Percentiles rank a stretch among this genome's conserved stretches.
phyloP scores from a whole-genome alignment of 176 grass and related monocot genomes.

The Eremochloa ophiuroides region DNA sequence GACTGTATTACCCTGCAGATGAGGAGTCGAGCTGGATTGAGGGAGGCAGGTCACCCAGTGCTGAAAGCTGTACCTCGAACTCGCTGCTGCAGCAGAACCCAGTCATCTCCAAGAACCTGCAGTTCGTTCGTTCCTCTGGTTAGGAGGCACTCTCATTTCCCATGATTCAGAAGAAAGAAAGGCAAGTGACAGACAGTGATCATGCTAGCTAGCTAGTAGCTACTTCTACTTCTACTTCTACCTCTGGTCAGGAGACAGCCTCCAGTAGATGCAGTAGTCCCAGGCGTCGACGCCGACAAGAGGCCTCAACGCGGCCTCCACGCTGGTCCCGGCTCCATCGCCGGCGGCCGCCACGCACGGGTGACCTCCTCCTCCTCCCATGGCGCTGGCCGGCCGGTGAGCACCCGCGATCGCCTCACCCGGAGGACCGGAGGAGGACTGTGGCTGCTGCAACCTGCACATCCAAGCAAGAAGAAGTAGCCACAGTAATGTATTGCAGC shows the following conservation, averaged over 20 bases:
- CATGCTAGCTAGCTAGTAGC: not conserved
- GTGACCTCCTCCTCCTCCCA: slow-evolving; percentile 46
- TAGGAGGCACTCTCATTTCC: not conserved
- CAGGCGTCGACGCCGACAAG: slow-evolving; percentile 59
- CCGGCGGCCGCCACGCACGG: not conserved
- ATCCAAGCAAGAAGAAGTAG: not conserved
- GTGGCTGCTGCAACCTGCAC: not conserved
- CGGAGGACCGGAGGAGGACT: not conserved
- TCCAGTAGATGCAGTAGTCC: slow-evolving; percentile 86
- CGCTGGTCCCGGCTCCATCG: slow-evolving; percentile 22
- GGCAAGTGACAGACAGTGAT: not conserved
- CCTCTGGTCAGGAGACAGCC: slow-evolving; percentile 74
- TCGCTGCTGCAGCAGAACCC: slow-evolving; percentile 71
- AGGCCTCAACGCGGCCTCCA: slow-evolving; percentile 54
- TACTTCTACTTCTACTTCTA: too few species aligned
- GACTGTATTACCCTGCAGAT: slow-evolving; percentile 24
- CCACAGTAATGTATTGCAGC: too few species aligned
- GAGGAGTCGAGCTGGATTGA: slow-evolving; percentile 64
- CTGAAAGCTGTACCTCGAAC: slow-evolving; percentile 33
- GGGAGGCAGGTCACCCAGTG: slow-evolving; percentile 45
- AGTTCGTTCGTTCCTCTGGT: too few species aligned
- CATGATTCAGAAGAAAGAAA: not conserved
- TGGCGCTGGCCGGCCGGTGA: not conserved
- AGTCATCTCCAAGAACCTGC: slow-evolving; percentile 76
- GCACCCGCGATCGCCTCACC: slow-evolving; percentile 14